Evolutionary conservation across 495 filamentous ascomycete species (phyloP).

Genomic region (Peziza echinospora): DNA sequence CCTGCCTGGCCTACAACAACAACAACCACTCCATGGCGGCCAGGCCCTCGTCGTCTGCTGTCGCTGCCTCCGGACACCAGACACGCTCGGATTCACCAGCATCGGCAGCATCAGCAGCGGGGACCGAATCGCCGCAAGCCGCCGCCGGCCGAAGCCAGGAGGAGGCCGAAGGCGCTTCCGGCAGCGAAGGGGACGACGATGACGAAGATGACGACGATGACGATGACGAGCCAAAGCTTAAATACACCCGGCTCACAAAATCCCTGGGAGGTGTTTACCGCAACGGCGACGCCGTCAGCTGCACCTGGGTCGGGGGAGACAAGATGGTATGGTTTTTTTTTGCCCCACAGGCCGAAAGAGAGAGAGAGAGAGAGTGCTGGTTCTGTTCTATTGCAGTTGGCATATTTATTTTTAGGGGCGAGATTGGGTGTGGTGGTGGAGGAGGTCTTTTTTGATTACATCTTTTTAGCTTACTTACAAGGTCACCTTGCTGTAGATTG

Average conservation of each 20-base stretch:
- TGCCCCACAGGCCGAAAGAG: no score
- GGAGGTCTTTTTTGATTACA: constrained; percentile 5
- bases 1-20: no score
- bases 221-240: constrained; percentile 87
- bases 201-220: constrained; percentile 67
- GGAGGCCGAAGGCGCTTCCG: constrained; percentile 23
- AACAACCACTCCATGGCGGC: no score
- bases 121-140: constrained; percentile 2
- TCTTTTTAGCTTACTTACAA: no score
- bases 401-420: constrained; percentile 2
- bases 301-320: constrained; percentile 73
- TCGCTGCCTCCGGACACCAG: no score
- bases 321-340: constrained; percentile 65
- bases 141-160: constrained; percentile 18
- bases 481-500: constrained; percentile 53
- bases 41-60: no score
- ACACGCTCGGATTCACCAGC: no score
- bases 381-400: constrained; percentile 1
- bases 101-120: neutral
- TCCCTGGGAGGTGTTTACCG: constrained; percentile 63
- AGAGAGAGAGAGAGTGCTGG: neutral
- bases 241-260: constrained; percentile 70
- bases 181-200: constrained; percentile 28
- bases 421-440: neutral
- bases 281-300: constrained; percentile 82